Evolutionary conservation across 768 basidiomycete species (phyloP).

Genomic region (Calocera viscosa): DNA sequence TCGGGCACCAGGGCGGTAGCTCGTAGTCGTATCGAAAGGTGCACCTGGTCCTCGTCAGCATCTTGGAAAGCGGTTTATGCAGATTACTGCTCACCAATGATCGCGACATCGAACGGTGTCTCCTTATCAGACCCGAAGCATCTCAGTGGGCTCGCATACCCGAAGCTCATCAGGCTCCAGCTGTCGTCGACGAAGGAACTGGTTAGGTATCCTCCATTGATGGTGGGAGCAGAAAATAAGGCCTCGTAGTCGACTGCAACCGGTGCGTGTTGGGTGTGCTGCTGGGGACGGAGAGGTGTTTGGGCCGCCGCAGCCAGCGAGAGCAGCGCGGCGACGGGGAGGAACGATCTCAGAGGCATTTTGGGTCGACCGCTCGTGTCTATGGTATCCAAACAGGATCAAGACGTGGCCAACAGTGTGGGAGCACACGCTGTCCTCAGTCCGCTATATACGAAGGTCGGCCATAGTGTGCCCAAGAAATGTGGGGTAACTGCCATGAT

Average conservation of each 20-base stretch:
- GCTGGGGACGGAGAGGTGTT: neutral
- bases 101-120: constrained; percentile 24
- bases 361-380: neutral
- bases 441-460: neutral
- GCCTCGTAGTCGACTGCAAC: neutral
- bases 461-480: neutral
- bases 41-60: constrained; percentile 16
- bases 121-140: constrained; percentile 24
- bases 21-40: constrained; percentile 27
- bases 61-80: neutral
- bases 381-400: neutral
- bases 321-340: neutral
- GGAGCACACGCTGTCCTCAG: neutral
- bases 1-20: constrained; percentile 26
- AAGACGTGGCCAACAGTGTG: neutral
- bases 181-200: neutral
- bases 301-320: neutral
- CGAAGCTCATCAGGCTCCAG: constrained; percentile 22
- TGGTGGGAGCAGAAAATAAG: neutral
- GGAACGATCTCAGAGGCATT: neutral
- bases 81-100: constrained; percentile 17
- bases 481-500: neutral
- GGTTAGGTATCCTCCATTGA: neutral
- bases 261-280: neutral
- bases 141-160: constrained; percentile 20